Percentiles rank a stretch among this genome's conserved stretches.
These are phyloP conservation scores for Verticillium klebahnii DNA, from an alignment of 2,329 filamentous ascomycete species.

Conservation along the genomic window DNA sequence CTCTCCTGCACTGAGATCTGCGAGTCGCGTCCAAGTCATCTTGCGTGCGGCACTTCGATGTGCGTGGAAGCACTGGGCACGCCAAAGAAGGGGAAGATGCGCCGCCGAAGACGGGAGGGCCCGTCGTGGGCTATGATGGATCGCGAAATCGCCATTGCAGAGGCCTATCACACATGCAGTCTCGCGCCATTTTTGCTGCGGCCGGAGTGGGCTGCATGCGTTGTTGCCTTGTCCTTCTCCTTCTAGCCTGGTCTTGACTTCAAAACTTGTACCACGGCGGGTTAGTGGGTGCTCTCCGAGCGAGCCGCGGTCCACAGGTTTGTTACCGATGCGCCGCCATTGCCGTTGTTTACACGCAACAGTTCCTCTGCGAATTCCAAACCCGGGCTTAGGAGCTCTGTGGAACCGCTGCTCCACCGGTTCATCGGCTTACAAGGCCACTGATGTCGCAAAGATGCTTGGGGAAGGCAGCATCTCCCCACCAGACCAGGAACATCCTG, in stretches of 20 bases:
- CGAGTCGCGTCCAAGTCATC: not conserved
- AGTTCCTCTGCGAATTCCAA: not conserved
- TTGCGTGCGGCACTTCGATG: not conserved
- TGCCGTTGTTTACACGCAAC: not conserved
- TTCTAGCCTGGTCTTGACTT: not conserved
- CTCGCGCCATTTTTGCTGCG: not conserved
- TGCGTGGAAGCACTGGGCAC: not conserved
- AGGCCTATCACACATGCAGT: not conserved
- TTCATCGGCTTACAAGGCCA: no score
- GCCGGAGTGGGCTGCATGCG: not conserved
- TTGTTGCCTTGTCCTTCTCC: not conserved
- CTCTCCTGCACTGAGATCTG: not conserved
- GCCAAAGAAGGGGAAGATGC: not conserved
- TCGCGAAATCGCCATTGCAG: not conserved
- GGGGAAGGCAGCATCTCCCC: not conserved
- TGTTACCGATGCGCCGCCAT: not conserved
- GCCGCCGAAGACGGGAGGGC: not conserved
- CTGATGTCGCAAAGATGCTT: no score
- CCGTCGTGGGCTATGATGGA: not conserved
- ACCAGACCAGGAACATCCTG: not conserved
- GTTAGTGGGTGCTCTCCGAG: not conserved
- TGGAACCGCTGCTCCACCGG: not conserved
- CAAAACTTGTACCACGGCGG: not conserved
- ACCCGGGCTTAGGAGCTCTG: not conserved
- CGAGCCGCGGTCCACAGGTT: not conserved